Evolutionary conservation across 768 basidiomycete species (phyloP).

Genomic region (Collybia nuda): DNA sequence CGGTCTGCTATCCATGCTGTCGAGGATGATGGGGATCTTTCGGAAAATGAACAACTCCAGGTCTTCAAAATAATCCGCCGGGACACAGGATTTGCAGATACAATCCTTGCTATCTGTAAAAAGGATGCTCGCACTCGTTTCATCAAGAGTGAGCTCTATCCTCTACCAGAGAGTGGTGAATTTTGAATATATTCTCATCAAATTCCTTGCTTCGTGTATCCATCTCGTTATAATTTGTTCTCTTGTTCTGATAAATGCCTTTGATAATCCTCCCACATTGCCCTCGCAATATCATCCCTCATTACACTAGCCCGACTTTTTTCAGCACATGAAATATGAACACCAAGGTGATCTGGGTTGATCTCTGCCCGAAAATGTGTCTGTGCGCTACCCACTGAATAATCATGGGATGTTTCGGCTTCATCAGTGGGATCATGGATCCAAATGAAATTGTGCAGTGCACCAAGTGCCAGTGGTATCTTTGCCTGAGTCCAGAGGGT

Average conservation of each 20-base stretch:
- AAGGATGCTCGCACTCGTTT: constrained; percentile 11
- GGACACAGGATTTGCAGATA: constrained; percentile 12
- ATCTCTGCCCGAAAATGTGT: background rate
- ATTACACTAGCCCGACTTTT: constrained; percentile 12
- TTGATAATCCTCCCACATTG: constrained; percentile 24
- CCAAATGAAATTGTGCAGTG: constrained; percentile 26
- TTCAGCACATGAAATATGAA: constrained; percentile 15
- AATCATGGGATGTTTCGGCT: constrained; percentile 4
- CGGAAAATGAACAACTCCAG: constrained; percentile 14
- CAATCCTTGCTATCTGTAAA: constrained; percentile 14
- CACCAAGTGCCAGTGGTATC: constrained; percentile 19
- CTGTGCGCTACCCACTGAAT: background rate
- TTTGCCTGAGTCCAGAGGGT: constrained; percentile 17
- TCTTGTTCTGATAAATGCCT: background rate
- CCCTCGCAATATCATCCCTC: constrained; percentile 20
- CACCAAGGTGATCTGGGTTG: constrained; percentile 8
- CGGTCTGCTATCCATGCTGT: constrained; percentile 12
- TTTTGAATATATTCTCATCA: background rate
- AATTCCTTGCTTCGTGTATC: no score
- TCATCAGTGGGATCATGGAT: constrained; percentile 18
- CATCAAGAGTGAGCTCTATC: constrained; percentile 8
- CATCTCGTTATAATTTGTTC: background rate
- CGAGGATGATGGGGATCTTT: constrained; percentile 18
- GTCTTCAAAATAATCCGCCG: constrained; percentile 13
- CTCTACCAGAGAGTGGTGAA: background rate